Percentiles rank a stretch among this genome's conserved stretches.
phyloP scores from a whole-genome alignment of 2,329 filamentous ascomycete species.

The Exophiala sideris region DNA sequence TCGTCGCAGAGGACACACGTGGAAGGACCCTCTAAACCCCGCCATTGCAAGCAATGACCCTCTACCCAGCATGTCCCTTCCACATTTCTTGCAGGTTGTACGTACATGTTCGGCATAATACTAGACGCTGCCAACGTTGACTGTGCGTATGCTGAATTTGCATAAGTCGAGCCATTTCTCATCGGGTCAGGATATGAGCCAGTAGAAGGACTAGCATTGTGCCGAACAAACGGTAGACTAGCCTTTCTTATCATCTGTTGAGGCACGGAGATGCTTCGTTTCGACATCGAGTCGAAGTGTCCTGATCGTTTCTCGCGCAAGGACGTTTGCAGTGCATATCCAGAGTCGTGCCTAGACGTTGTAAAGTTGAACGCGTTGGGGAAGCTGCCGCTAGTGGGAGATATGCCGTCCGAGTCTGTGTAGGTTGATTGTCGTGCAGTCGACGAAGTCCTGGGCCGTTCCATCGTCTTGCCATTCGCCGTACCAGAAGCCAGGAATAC shows the following conservation, averaged over 20 bases:
- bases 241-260: conserved; percentile 47
- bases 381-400: conserved; percentile 75
- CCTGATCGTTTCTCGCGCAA: conserved; percentile 91
- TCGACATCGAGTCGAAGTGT: conserved; percentile 77
- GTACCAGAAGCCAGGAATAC: conserved; percentile 77
- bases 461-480: conserved; percentile 32
- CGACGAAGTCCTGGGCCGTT: conserved; percentile 69
- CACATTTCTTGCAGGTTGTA: conserved; percentile 38
- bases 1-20: conserved; percentile 50
- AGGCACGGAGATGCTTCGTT: conserved; percentile 79
- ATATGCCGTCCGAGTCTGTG: conserved; percentile 56
- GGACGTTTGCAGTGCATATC: conserved; percentile 79
- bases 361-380: conserved; percentile 72
- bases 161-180: conserved; percentile 38
- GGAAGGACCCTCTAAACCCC: conserved; percentile 42
- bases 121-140: conserved; percentile 51
- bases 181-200: conserved; percentile 43
- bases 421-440: conserved; percentile 52
- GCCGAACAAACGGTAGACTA: conserved; percentile 69
- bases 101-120: conserved; percentile 44
- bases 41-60: conserved; percentile 48
- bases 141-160: conserved; percentile 49
- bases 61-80: conserved; percentile 46
- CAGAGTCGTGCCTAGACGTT: conserved; percentile 86
- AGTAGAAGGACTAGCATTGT: conserved; percentile 49